phyloP scores from a whole-genome alignment of 2,329 filamentous ascomycete genomes.

The Trichophyton verrucosum region DNA sequence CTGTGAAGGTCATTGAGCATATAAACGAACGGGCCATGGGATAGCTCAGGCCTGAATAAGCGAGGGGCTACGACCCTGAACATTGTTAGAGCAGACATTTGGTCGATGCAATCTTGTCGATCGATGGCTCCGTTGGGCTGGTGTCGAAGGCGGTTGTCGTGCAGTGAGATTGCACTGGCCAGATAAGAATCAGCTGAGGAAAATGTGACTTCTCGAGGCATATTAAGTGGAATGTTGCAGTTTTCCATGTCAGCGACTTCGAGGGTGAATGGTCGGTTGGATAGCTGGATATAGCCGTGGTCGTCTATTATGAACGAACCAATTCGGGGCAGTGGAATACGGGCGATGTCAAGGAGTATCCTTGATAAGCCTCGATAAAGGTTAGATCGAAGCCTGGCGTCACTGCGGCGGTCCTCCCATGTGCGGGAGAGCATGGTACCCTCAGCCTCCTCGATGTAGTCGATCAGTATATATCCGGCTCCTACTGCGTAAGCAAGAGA shows the following conservation, averaged over 20 bases:
- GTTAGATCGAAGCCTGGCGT: background rate
- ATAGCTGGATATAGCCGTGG: constrained; percentile 16
- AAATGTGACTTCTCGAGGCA: no score
- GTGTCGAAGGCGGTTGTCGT: no score
- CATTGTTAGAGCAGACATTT: no score
- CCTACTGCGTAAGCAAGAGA: background rate
- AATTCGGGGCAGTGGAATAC: constrained; percentile 22
- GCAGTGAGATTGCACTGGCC: no score
- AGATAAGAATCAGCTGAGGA: no score
- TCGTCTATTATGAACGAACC: constrained; percentile 24
- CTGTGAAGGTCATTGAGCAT: no score
- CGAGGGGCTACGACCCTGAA: no score
- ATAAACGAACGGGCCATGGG: no score
- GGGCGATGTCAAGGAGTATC: constrained; percentile 14
- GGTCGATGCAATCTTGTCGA: no score
- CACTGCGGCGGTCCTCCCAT: constrained; percentile 14
- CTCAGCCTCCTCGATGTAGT: constrained; percentile 13
- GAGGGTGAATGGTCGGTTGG: constrained; percentile 19
- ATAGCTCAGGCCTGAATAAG: no score
- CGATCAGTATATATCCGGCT: constrained; percentile 14
- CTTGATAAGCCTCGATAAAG: background rate
- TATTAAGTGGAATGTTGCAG: no score
- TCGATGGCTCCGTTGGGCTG: no score
- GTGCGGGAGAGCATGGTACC: constrained; percentile 18
- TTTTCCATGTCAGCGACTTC: constrained; percentile 6